Conservation (phyloP, 2,329 filamentous ascomycete species). For the Trichoderma arundinaceum region DNA sequence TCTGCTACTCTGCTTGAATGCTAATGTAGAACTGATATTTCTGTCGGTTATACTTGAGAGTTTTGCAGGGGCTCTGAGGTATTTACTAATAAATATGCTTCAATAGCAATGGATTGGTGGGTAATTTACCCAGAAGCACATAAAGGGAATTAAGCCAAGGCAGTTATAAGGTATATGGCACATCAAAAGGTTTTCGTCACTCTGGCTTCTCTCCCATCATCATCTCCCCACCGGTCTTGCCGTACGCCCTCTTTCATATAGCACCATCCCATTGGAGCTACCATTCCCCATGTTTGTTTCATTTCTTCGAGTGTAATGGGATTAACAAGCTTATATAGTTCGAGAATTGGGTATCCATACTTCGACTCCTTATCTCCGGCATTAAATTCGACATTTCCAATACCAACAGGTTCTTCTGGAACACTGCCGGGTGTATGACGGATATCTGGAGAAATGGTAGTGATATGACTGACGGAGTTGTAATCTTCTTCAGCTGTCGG, state of each 20-base stretch:
- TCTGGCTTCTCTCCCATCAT: not conserved
- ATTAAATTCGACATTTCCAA: not conserved
- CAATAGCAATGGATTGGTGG: too few relatives aligned
- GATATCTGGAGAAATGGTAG: not conserved
- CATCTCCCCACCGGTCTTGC: not conserved
- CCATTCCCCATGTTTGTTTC: not conserved
- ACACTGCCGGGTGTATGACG: not conserved
- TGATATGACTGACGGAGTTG: not conserved
- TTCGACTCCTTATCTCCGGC: not conserved
- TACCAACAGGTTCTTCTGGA: not conserved
- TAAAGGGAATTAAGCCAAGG: too few relatives aligned
- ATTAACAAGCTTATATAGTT: not conserved
- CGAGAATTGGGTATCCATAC: not conserved
- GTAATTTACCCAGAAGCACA: too few relatives aligned
- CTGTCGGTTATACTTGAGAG: too few relatives aligned
- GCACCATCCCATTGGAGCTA: not conserved
- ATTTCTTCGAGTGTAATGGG: not conserved
- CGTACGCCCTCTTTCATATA: not conserved
- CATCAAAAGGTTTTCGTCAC: not conserved
- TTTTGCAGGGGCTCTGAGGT: too few relatives aligned
- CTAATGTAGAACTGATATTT: too few relatives aligned
- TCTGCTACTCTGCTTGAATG: too few relatives aligned
- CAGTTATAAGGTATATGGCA: too few relatives aligned
- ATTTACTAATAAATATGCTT: too few relatives aligned
- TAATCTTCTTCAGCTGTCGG: not conserved